Evolutionary conservation across 441 rosid species (phyloP).

Genomic region (Populus hybrid): DNA sequence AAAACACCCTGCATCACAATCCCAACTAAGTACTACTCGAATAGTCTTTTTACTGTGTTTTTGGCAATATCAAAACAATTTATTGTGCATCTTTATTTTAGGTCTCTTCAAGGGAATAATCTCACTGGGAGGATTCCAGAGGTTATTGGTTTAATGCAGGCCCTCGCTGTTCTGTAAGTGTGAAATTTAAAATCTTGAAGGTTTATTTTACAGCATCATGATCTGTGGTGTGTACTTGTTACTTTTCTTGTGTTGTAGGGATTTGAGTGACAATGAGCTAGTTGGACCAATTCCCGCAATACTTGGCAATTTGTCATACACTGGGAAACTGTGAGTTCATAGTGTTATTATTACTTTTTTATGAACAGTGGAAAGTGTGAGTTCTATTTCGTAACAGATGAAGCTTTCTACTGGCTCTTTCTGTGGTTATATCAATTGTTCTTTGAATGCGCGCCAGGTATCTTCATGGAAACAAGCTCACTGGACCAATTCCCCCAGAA

Average conservation of each 20-base stretch:
- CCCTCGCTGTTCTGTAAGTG: constrained; percentile 90
- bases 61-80: not conserved
- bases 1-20: too few species aligned
- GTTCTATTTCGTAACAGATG: not conserved
- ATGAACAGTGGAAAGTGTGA: not conserved
- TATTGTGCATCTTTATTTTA: constrained; percentile 8
- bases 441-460: constrained; percentile 41
- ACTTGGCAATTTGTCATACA: constrained; percentile 82
- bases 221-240: not conserved
- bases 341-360: not conserved
- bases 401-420: too few species aligned
- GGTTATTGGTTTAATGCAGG: constrained; percentile 95
- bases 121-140: constrained; percentile 84
- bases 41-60: too few species aligned
- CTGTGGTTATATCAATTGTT: not conserved
- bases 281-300: constrained; percentile 81
- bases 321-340: constrained; percentile 76
- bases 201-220: too few species aligned
- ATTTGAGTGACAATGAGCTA: constrained; percentile 83
- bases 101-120: constrained; percentile 91
- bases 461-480: constrained; percentile 89
- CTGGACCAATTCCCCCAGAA: constrained; percentile 84
- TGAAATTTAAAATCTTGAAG: not conserved
- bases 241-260: constrained; percentile 38
- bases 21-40: too few species aligned